These are phyloP conservation scores for Epichloe festucae DNA, from an alignment of 2,329 filamentous ascomycete genomes.

Conservation along the genomic window DNA sequence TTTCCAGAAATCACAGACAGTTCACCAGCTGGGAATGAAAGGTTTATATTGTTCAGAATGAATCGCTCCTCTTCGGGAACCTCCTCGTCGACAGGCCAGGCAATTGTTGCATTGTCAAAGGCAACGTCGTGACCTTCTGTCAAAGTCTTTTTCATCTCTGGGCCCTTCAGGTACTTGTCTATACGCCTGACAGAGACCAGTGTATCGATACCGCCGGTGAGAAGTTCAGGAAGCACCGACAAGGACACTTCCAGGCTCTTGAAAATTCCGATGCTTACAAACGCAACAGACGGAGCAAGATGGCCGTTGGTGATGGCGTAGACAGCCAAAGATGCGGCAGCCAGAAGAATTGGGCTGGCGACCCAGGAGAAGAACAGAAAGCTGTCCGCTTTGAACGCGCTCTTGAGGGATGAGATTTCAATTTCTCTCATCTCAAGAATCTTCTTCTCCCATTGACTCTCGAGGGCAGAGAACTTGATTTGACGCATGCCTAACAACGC, in stretches of 20 bases:
- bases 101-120: conserved; percentile 55
- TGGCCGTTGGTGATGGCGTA: conserved; percentile 52
- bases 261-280: conserved; percentile 66
- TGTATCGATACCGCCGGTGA: conserved; percentile 57
- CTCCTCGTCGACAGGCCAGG: conserved; percentile 58
- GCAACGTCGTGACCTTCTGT: conserved; percentile 44
- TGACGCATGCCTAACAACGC: conserved; percentile 68
- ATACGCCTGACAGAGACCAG: conserved; percentile 62
- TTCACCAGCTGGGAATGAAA: conserved; percentile 55
- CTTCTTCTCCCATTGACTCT: conserved; percentile 60
- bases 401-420: conserved; percentile 56
- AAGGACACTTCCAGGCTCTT: conserved; percentile 59
- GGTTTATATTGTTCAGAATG: conserved; percentile 47
- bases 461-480: conserved; percentile 72
- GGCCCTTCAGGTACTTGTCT: conserved; percentile 53
- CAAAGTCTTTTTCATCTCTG: conserved; percentile 46
- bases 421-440: conserved; percentile 49
- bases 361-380: conserved; percentile 57
- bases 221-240: conserved; percentile 58
- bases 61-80: conserved; percentile 47
- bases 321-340: conserved; percentile 55
- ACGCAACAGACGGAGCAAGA: conserved; percentile 60
- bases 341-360: conserved; percentile 58
- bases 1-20: conserved; percentile 65
- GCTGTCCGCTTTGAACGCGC: conserved; percentile 50